These are phyloP conservation scores for Rhodosporidiobolus odoratus DNA, from an alignment of 768 basidiomycete genomes.

Conservation along the genomic window DNA sequence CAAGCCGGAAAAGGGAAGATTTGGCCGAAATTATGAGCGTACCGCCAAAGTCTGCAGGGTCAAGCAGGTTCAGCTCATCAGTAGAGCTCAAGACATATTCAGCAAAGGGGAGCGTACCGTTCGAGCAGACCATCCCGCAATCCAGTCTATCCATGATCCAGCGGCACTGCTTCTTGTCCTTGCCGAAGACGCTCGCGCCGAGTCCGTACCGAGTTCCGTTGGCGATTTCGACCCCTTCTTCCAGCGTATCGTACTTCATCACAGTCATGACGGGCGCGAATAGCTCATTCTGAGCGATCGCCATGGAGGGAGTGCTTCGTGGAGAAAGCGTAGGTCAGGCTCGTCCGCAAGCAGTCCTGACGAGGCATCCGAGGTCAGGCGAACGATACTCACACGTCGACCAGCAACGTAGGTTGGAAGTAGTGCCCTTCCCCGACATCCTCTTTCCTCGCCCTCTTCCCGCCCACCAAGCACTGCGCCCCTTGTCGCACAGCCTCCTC, in stretches of 20 bases:
- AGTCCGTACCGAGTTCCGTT: conserved; percentile 84
- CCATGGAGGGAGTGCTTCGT: conserved; percentile 28
- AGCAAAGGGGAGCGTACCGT: conserved; percentile 69
- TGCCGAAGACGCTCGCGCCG: conserved; percentile 91
- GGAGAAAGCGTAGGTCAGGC: no score
- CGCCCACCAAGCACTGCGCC: conserved; percentile 61
- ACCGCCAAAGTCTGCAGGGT: conserved; percentile 32
- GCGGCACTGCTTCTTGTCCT: conserved; percentile 68
- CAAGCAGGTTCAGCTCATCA: not conserved
- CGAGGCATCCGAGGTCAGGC: not conserved
- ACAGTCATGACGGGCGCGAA: conserved; percentile 89
- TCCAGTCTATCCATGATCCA: conserved; percentile 74
- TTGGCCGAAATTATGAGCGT: no score
- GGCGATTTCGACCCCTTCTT: conserved; percentile 80
- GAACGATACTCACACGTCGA: conserved; percentile 54
- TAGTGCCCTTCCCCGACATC: conserved; percentile 69
- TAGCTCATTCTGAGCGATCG: conserved; percentile 33
- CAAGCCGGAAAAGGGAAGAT: conserved; percentile 1
- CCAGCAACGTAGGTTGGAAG: conserved; percentile 81
- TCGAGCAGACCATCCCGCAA: conserved; percentile 95
- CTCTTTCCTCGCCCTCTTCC: conserved; percentile 60
- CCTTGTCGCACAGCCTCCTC: conserved; percentile 64
- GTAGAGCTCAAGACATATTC: conserved; percentile 53
- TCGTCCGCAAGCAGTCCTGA: not conserved
- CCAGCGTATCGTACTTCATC: conserved; percentile 73